phyloP scores from a whole-genome alignment of 2,329 filamentous ascomycete species.

The Lasiodiplodia hormozganensis region DNA sequence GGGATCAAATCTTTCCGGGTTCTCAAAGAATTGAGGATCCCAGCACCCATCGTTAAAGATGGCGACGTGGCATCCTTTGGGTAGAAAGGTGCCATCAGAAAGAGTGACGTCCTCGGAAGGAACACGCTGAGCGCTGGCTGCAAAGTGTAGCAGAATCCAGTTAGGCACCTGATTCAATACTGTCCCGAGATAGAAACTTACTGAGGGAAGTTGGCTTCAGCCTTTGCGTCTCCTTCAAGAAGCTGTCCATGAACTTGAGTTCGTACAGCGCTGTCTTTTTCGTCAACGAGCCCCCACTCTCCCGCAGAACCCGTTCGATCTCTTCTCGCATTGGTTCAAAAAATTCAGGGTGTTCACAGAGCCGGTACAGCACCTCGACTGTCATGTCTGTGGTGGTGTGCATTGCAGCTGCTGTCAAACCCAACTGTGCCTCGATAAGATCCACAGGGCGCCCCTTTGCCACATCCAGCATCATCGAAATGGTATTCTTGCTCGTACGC shows the following conservation, averaged over 20 bases:
- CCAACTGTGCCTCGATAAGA: too few relatives aligned
- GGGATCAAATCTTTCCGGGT: background rate
- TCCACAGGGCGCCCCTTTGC: too few relatives aligned
- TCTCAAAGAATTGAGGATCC: background rate
- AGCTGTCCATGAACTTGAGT: constrained; percentile 29
- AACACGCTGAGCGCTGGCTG: constrained; percentile 11
- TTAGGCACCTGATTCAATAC: background rate
- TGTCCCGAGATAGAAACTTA: constrained; percentile 12
- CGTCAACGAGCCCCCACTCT: background rate
- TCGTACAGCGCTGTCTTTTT: constrained; percentile 2
- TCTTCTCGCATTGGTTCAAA: background rate
- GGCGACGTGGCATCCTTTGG: background rate
- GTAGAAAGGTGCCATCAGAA: constrained; percentile 6
- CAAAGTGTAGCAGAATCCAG: background rate
- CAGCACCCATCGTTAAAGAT: background rate
- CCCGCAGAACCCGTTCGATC: background rate
- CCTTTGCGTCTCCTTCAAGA: constrained; percentile 29
- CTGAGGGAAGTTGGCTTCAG: background rate
- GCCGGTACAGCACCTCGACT: background rate
- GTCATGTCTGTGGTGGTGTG: background rate
- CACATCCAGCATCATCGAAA: too few relatives aligned
- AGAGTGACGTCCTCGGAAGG: background rate
- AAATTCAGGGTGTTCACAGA: background rate
- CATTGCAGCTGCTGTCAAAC: background rate
- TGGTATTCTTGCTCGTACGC: too few relatives aligned